Base-by-base conservation (phyloP, 805 yeast genomes). In the Myxozyma neotropica region DNA sequence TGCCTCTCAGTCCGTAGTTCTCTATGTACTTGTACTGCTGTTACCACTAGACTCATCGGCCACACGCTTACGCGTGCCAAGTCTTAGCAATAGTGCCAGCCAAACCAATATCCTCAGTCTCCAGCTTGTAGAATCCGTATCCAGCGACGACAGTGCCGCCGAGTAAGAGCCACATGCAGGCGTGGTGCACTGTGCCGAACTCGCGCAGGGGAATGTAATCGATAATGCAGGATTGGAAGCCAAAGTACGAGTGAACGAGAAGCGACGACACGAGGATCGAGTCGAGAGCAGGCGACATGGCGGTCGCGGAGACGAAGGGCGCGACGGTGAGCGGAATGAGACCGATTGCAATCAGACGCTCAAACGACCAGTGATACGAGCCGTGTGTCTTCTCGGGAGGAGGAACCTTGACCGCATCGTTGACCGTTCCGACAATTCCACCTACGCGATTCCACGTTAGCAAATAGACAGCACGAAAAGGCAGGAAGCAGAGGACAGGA, bases 321-420 rank as follows among this genome's bases (percentile, higher is more conserved):
- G 85, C 76, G 40, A 86, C 80, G 29, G 85, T 80, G 61, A 93
- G 77, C 33, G 99, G 99, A 24, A 90, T 80, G 72, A 92, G 77
- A 10, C 86, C 83, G 17, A 86, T 73, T 2, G 95, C 80, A 36
- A 90, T 76, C 3, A 83, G 69, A 67, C 89, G 83, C 79, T 93
- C 99, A 68, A 86, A 85, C n/a, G 88, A 78, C 99, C 99, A 93
- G 78, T 92, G 98, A 73, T 83, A 81, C 24, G 95, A 88, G 49
- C 98, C 97, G 70, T 90, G 92, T 52, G 78, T 70, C 65, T 79
- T 82, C 69, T 82, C 78, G 4, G 85, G 72, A 42, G 78, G 74
- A 40, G 97, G 97, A 15, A 83, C 77, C 35, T 77, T 75, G 69
- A 80, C 87, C 15, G 98, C 91, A 63, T 94, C 98, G 74, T 93